phyloP scores from a whole-genome alignment of 495 filamentous ascomycete genomes.

The Daldinia bambusicola region DNA sequence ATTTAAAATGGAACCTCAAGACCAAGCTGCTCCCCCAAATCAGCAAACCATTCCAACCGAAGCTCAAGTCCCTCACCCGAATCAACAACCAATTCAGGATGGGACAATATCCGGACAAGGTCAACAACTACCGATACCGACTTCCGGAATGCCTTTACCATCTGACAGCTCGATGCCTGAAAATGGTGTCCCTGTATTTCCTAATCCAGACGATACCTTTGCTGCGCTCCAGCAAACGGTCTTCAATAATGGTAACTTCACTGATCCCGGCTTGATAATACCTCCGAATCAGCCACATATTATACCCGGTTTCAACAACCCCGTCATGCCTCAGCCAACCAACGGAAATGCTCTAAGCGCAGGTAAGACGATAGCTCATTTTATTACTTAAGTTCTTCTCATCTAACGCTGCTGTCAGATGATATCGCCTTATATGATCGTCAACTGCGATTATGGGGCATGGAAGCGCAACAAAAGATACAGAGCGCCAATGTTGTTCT shows the following conservation, averaged over 20 bases:
- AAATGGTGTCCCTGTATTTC: conserved; percentile 26
- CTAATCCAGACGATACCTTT: conserved; percentile 25
- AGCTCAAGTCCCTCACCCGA: conserved; percentile 12
- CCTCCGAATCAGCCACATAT: conserved; percentile 29
- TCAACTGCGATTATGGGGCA: conserved; percentile 98
- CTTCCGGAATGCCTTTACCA: conserved; percentile 16
- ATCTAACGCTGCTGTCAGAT: conserved; percentile 63
- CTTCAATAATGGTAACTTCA: conserved; percentile 30
- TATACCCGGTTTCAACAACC: conserved; percentile 12
- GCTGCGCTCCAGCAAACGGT: conserved; percentile 24
- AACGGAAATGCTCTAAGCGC: conserved; percentile 37
- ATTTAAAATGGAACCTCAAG: conserved; percentile 34
- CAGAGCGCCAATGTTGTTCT: conserved; percentile 91
- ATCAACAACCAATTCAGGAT: conserved; percentile 20
- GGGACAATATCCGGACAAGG: conserved; percentile 16
- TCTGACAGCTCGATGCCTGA: conserved; percentile 17
- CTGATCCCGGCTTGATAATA: conserved; percentile 30
- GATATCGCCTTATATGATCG: conserved; percentile 98
- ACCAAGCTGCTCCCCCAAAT: conserved; percentile 20
- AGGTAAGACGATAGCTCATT: conserved; percentile 20
- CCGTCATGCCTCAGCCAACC: conserved; percentile 11
- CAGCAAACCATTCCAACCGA: conserved; percentile 15
- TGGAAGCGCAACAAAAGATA: conserved; percentile 89
- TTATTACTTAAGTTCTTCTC: background rate
- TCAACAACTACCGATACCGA: conserved; percentile 7